A percentile compares a stretch with the other conserved stretches of the same genome.
Conservation (phyloP, 2,329 filamentous ascomycete species). For the Coniosporium tulheliwenetii region DNA sequence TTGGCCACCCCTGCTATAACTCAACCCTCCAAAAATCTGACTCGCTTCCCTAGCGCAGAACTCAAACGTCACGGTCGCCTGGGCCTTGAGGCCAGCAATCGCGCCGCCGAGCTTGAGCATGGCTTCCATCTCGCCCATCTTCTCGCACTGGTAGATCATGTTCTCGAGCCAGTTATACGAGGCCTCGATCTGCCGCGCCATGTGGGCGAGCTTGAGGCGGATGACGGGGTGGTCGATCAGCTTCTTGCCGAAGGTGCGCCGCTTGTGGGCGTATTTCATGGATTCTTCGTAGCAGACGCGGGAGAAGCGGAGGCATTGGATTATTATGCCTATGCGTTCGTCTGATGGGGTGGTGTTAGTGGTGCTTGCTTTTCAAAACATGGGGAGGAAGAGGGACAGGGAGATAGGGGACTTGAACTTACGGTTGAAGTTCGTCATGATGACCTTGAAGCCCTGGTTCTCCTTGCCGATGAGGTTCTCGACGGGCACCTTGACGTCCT, state of each 20-base stretch:
- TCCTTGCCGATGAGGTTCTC: slow-evolving; percentile 96
- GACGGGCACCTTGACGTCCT: slow-evolving; percentile 98
- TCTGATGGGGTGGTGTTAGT: slow-evolving; percentile 97
- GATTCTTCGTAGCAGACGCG: slow-evolving; percentile 96
- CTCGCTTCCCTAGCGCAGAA: slow-evolving; percentile 93
- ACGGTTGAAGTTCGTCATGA: slow-evolving; percentile 95
- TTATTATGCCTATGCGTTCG: slow-evolving; percentile 96
- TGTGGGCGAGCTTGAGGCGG: slow-evolving; percentile 92
- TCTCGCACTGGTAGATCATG: slow-evolving; percentile 79
- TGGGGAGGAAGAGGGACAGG: no score
- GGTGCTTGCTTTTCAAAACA: slow-evolving; percentile 41
- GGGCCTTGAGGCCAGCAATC: slow-evolving; percentile 87
- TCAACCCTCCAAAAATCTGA: slow-evolving; percentile 93
- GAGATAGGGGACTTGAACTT: no score
- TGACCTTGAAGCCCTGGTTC: slow-evolving; percentile 95
- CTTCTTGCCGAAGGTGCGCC: slow-evolving; percentile 88
- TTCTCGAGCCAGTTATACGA: slow-evolving; percentile 96
- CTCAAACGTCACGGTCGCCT: slow-evolving; percentile 87
- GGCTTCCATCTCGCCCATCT: slow-evolving; percentile 87
- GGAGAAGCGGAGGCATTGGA: slow-evolving; percentile 88
- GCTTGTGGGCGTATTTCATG: slow-evolving; percentile 94
- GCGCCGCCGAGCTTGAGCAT: slow-evolving; percentile 92
- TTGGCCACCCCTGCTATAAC: slow-evolving; percentile 84
- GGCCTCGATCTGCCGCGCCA: slow-evolving; percentile 95
- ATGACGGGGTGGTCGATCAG: slow-evolving; percentile 96